Percentiles rank a stretch among this genome's conserved stretches.
These are phyloP conservation scores for Mucor piriformis DNA, from an alignment of 371 early-diverging fungal species.

Conservation along the genomic window DNA sequence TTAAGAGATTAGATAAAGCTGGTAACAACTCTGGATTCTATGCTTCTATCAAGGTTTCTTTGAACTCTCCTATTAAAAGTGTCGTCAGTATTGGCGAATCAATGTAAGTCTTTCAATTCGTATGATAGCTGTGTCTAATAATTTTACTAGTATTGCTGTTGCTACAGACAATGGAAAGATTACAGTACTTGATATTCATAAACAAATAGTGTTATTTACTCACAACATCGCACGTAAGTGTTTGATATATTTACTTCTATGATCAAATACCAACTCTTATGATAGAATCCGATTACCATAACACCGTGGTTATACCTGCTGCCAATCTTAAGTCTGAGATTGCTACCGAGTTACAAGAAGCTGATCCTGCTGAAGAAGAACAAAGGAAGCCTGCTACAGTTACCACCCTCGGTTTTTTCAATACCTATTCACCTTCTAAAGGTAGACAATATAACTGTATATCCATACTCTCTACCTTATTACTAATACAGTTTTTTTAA, in stretches of 20 bases:
- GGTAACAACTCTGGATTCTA: conserved; percentile 15
- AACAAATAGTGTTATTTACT: conserved; percentile 15
- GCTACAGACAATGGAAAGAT: conserved; percentile 25
- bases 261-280: not conserved
- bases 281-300: conserved; percentile 9
- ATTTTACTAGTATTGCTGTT: conserved; percentile 17
- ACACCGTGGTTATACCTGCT: conserved; percentile 6
- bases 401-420: conserved; percentile 19
- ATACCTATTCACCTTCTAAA: conserved; percentile 29
- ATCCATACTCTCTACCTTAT: no score
- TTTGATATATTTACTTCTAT: not conserved
- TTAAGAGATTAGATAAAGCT: conserved; percentile 6
- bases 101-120: conserved; percentile 15
- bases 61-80: conserved; percentile 12
- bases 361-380: not conserved
- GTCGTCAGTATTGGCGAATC: conserved; percentile 24
- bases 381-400: conserved; percentile 15
- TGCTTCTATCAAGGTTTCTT: conserved; percentile 5
- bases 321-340: conserved; percentile 2
- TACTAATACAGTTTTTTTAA: no score
- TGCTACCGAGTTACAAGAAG: conserved; percentile 16
- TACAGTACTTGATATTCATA: conserved; percentile 21
- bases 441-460: conserved; percentile 5
- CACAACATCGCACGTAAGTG: conserved; percentile 27
- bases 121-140: not conserved